Percentiles rank a stretch among this genome's conserved stretches.
Conservation (phyloP, 2,329 filamentous ascomycete species). For the Didymella pinodella region DNA sequence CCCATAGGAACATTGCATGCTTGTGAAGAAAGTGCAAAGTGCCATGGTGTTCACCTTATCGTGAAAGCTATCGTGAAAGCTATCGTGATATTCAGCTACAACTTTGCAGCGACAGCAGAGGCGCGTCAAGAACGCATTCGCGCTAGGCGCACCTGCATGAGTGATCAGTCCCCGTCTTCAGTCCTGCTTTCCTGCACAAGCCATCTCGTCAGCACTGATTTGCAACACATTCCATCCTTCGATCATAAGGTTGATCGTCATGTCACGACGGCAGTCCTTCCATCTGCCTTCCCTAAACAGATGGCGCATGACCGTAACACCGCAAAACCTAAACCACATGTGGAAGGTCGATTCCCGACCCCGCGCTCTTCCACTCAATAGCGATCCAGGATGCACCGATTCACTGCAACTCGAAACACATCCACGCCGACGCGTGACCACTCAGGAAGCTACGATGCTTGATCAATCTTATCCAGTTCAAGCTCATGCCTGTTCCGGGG, state of each 20-base stretch:
- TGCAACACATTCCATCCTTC: not conserved
- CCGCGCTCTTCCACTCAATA: slow-evolving; percentile 17
- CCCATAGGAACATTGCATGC: no score
- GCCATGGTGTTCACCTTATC: no score
- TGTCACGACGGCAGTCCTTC: not conserved
- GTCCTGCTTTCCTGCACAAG: not conserved
- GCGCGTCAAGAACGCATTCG: not conserved
- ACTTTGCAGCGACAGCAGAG: no score
- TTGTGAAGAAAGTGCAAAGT: no score
- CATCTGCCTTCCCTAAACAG: slow-evolving; percentile 18
- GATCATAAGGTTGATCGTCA: not conserved
- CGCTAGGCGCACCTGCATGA: not conserved
- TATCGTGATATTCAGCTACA: no score
- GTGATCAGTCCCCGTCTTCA: not conserved
- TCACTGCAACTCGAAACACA: slow-evolving; percentile 12
- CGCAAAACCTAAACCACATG: slow-evolving; percentile 1
- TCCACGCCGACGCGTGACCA: slow-evolving; percentile 10
- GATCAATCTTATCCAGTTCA: slow-evolving; percentile 20
- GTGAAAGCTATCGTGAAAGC: no score
- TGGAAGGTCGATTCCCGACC: slow-evolving; percentile 20
- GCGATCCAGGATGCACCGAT: not conserved
- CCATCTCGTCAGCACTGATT: not conserved
- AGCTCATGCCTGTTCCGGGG: slow-evolving; percentile 21
- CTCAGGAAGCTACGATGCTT: slow-evolving; percentile 15
- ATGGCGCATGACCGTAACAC: slow-evolving; percentile 10